Evolutionary conservation across 345 rosid species (phyloP).

Genomic region (Lagerstroemia speciosa): DNA sequence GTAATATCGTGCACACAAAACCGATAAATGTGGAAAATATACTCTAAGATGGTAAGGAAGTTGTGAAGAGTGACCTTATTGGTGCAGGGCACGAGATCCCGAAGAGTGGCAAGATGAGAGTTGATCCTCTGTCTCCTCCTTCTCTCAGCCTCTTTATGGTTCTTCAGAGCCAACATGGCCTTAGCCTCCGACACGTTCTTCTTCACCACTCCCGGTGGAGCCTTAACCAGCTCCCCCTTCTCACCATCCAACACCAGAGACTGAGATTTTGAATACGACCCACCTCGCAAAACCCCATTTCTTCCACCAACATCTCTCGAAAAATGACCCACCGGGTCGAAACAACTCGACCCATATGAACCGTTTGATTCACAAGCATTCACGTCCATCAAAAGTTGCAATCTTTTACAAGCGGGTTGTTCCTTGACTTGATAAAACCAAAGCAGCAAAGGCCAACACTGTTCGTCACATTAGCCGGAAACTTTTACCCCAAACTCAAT

Average conservation of each 20-base stretch:
- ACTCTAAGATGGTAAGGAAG: not conserved
- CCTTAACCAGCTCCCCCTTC: conserved; percentile 52
- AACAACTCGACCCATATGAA: conserved; percentile 21
- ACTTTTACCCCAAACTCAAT: not conserved
- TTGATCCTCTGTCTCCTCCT: conserved; percentile 74
- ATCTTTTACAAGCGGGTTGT: not conserved
- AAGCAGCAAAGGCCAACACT: not conserved
- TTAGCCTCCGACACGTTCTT: conserved; percentile 42
- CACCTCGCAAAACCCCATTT: conserved; percentile 20
- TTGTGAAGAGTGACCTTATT: conserved; percentile 35
- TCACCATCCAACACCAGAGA: conserved; percentile 45
- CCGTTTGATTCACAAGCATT: not conserved
- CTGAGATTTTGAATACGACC: conserved; percentile 17
- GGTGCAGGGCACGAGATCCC: conserved; percentile 43
- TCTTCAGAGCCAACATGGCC: conserved; percentile 46
- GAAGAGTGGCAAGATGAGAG: conserved; percentile 57
- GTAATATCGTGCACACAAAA: not conserved
- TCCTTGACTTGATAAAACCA: not conserved
- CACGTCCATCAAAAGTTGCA: not conserved
- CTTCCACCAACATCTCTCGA: conserved; percentile 15
- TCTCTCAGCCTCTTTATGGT: conserved; percentile 72
- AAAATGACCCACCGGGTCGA: conserved; percentile 22
- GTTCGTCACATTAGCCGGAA: not conserved
- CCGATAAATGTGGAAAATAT: not conserved
- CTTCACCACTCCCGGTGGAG: conserved; percentile 34